These are phyloP conservation scores for Paramecium sonneborni DNA, from an alignment of 73 alveolate genomes.

Conservation along the genomic window DNA sequence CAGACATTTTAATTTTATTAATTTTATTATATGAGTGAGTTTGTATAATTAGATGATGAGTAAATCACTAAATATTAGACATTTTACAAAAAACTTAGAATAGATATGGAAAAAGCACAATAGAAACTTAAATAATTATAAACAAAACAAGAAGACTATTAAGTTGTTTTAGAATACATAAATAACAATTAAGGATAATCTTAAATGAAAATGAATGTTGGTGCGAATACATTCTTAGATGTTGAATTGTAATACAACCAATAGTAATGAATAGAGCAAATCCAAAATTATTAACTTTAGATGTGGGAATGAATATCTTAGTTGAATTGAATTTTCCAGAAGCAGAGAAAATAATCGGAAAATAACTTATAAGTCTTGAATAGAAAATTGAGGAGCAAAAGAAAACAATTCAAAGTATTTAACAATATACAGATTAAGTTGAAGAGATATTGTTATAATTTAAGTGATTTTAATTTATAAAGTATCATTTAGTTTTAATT, in stretches of 20 bases:
- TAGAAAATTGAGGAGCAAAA: background rate
- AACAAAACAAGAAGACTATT: background rate
- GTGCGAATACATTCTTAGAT: background rate
- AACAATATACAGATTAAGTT: background rate
- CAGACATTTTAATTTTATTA: slow-evolving; percentile 12
- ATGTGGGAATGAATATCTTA: background rate
- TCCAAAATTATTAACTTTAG: background rate
- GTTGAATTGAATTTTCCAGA: background rate
- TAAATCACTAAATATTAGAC: background rate
- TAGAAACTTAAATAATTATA: background rate
- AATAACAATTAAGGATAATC: background rate
- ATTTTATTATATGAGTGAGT: background rate
- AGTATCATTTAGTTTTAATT: background rate
- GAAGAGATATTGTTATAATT: background rate
- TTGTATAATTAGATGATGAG: background rate
- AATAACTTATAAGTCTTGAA: background rate
- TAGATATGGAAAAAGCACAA: background rate
- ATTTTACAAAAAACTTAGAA: background rate
- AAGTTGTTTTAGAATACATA: background rate
- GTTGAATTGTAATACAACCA: background rate
- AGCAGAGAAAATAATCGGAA: background rate
- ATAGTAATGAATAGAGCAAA: background rate
- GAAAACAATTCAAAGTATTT: background rate
- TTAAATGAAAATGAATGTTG: background rate
- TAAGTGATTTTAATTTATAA: background rate